Evolutionary conservation across 2,329 filamentous ascomycete species (phyloP).

Genomic region (Hysterium pulicare): DNA sequence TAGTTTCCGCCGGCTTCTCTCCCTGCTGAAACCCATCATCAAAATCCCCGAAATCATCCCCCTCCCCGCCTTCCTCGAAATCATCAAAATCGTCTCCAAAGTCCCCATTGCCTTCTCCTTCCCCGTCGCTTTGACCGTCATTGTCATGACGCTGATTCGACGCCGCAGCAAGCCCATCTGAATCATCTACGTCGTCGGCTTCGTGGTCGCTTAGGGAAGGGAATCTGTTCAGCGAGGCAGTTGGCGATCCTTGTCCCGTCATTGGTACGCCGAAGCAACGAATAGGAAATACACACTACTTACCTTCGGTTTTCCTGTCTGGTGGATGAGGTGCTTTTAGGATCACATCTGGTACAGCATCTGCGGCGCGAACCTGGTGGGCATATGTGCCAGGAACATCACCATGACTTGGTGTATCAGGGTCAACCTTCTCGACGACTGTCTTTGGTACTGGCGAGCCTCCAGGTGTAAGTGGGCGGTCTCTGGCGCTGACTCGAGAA

Average conservation of each 20-base stretch:
- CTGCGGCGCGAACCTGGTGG: conserved; percentile 54
- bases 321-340: conserved; percentile 45
- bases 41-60: conserved; percentile 53
- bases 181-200: conserved; percentile 15
- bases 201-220: conserved; percentile 41
- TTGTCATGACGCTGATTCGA: conserved; percentile 9
- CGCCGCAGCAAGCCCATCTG: conserved; percentile 13
- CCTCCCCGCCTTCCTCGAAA: conserved; percentile 52
- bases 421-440: conserved; percentile 60
- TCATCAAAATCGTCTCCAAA: conserved; percentile 69
- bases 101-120: conserved; percentile 61
- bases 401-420: conserved; percentile 54
- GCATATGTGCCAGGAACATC: conserved; percentile 61
- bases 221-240: conserved; percentile 50
- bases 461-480: conserved; percentile 49
- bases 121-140: conserved; percentile 54
- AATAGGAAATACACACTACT: conserved; percentile 41
- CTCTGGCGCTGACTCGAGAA: conserved; percentile 40
- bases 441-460: conserved; percentile 56
- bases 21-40: conserved; percentile 46
- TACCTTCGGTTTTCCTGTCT: conserved; percentile 53
- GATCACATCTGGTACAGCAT: conserved; percentile 59
- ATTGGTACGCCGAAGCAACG: conserved; percentile 52
- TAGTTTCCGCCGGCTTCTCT: conserved; percentile 35
- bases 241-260: conserved; percentile 60